Conservation (phyloP, 306 rosid genomes). For the Corylus avellana region DNA sequence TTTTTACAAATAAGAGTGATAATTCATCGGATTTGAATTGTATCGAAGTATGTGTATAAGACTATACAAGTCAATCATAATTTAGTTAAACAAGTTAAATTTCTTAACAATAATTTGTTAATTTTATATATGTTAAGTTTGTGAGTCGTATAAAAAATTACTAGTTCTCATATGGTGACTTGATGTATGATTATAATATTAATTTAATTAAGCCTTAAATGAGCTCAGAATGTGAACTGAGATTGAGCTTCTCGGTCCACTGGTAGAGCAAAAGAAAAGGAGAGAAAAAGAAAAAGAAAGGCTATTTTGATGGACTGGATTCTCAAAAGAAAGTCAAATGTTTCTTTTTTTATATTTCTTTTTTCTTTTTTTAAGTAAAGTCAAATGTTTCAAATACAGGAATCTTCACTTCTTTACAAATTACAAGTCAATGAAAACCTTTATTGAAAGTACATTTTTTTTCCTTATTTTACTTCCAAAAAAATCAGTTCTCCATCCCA, state of each 20-base stretch:
- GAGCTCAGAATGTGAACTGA: not conserved
- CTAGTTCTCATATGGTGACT: too few relatives aligned
- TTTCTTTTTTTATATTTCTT: too few relatives aligned
- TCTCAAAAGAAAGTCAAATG: not conserved
- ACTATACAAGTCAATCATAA: too few relatives aligned
- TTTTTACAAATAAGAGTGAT: too few relatives aligned
- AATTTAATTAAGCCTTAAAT: too few relatives aligned
- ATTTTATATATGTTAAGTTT: too few relatives aligned
- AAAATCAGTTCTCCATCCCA: not conserved
- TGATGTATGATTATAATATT: too few relatives aligned
- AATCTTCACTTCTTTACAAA: not conserved
- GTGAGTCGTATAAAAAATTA: too few relatives aligned
- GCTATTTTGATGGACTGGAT: not conserved
- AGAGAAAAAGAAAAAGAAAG: not conserved
- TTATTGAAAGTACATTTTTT: not conserved
- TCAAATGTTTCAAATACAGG: not conserved
- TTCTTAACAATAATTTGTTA: too few relatives aligned
- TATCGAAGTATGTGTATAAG: too few relatives aligned
- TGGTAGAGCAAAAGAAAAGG: not conserved
- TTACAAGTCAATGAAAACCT: not conserved
- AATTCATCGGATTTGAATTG: too few relatives aligned
- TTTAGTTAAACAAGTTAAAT: too few relatives aligned
- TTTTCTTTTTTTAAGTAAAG: not conserved
- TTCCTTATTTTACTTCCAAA: not conserved
- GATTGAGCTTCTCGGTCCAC: not conserved